A percentile compares a stretch with the other conserved stretches of the same genome.
These are phyloP conservation scores for Ceratocystis destructans DNA, from an alignment of 2,329 filamentous ascomycete species.

Conservation along the genomic window DNA sequence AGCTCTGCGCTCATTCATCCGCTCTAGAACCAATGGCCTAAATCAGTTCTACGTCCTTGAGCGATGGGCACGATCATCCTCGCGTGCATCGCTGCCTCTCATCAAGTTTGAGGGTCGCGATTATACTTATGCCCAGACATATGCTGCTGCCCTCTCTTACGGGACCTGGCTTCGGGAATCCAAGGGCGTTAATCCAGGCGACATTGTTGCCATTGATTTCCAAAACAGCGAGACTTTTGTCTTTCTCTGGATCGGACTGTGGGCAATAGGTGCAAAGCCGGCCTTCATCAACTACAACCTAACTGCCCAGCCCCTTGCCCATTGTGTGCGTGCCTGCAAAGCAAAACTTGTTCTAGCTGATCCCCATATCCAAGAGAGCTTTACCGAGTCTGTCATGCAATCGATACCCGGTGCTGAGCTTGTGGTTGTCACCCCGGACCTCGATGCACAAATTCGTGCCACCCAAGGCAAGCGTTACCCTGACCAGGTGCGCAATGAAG, in stretches of 20 bases:
- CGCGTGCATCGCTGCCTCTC: slow-evolving; percentile 41
- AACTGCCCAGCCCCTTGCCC: slow-evolving; percentile 52
- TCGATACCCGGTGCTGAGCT: slow-evolving; percentile 41
- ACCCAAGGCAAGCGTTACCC: slow-evolving; percentile 42
- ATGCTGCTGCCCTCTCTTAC: slow-evolving; percentile 56
- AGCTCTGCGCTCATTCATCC: slow-evolving; percentile 15
- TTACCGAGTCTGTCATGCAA: slow-evolving; percentile 44
- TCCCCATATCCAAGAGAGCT: slow-evolving; percentile 29
- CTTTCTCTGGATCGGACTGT: slow-evolving; percentile 63
- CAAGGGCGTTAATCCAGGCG: slow-evolving; percentile 50
- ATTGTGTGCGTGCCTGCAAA: slow-evolving; percentile 58
- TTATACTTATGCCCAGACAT: slow-evolving; percentile 65
- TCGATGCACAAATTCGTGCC: slow-evolving; percentile 40
- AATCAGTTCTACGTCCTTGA: slow-evolving; percentile 69
- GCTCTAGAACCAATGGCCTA: slow-evolving; percentile 37
- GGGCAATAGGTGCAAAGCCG: slow-evolving; percentile 69
- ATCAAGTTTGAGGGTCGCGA: slow-evolving; percentile 53
- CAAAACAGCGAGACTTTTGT: slow-evolving; percentile 69
- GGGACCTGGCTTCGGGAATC: slow-evolving; percentile 58
- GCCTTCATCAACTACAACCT: slow-evolving; percentile 86
- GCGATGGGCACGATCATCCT: slow-evolving; percentile 40
- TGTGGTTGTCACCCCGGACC: slow-evolving; percentile 44
- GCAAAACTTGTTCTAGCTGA: slow-evolving; percentile 58
- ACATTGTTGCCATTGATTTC: slow-evolving; percentile 69
- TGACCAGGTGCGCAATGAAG: slow-evolving; percentile 41